Evolutionary conservation across 768 basidiomycete species (phyloP).

Genomic region (Termitomyces sp.): DNA sequence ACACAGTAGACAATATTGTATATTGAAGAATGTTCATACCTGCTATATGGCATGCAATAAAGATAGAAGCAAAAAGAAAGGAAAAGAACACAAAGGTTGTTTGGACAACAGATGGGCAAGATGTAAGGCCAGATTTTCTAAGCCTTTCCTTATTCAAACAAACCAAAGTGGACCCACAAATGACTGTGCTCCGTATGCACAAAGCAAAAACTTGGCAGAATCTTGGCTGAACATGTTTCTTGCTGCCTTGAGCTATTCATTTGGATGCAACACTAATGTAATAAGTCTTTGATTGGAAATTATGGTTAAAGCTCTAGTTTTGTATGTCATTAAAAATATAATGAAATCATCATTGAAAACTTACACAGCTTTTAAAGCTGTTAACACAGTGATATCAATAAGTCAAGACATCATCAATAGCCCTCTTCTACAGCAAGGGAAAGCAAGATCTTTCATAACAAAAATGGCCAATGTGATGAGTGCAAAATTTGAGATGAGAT

Average conservation of each 20-base stretch:
- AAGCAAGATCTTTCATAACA: constrained; percentile 25
- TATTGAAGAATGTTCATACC: constrained; percentile 20
- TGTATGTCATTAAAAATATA: constrained; percentile 39
- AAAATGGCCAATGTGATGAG: constrained; percentile 32
- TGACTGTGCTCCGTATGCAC: constrained; percentile 24
- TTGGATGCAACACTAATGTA: constrained; percentile 33
- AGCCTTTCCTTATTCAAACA: constrained; percentile 13
- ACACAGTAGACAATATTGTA: too few relatives aligned
- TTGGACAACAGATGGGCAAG: constrained; percentile 20
- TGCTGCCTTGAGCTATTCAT: constrained; percentile 23
- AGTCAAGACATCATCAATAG: constrained; percentile 6
- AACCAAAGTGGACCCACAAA: constrained; percentile 20
- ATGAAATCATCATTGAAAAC: constrained; percentile 35
- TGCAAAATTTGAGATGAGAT: constrained; percentile 29
- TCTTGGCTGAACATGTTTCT: constrained; percentile 30
- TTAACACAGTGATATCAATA: too few relatives aligned
- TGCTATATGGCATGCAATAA: constrained; percentile 13
- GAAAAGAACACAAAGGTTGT: constrained; percentile 16
- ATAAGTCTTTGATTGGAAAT: constrained; percentile 34
- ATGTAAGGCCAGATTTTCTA: constrained; percentile 33
- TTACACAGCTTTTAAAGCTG: constrained; percentile 11
- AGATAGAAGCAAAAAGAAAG: constrained; percentile 9
- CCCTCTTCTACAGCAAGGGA: constrained; percentile 20
- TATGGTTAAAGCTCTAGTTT: constrained; percentile 29
- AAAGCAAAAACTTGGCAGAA: constrained; percentile 29